phyloP scores from a whole-genome alignment of 179 eudicot genomes.

The Beta macrorhiza region DNA sequence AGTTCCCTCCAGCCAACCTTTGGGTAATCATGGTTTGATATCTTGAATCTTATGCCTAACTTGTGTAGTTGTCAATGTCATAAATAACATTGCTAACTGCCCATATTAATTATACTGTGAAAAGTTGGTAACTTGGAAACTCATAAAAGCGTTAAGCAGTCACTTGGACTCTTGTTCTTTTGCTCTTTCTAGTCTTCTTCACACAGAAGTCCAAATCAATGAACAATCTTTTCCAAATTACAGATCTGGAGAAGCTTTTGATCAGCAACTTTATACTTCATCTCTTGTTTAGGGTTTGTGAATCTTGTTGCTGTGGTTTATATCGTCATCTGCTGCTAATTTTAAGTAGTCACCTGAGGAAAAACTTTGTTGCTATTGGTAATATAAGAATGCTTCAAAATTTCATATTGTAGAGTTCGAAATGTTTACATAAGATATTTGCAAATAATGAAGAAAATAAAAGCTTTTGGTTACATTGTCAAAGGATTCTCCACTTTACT shows the following conservation, averaged over 20 bases:
- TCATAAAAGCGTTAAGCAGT: not conserved
- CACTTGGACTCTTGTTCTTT: not conserved
- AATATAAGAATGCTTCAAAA: not conserved
- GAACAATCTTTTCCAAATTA: not conserved
- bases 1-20: slow-evolving; percentile 34
- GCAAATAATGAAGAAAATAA: not conserved
- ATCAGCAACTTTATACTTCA: not conserved
- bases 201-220: not conserved
- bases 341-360: not conserved
- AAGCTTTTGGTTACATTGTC: not conserved
- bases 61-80: not conserved
- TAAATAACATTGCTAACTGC: not conserved
- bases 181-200: not conserved
- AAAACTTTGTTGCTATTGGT: not conserved
- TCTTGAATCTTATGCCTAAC: slow-evolving; percentile 7
- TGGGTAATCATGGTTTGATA: slow-evolving; percentile 4
- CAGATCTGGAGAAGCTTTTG: not conserved
- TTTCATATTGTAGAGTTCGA: not conserved
- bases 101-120: not conserved
- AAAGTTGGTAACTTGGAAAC: not conserved
- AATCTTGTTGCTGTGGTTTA: not conserved
- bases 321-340: not conserved
- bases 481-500: not conserved
- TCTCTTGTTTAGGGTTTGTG: not conserved
- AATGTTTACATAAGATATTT: no score